Base-by-base conservation (phyloP, 2,329 filamentous ascomycete genomes). In the Paecilomyces variotii region DNA sequence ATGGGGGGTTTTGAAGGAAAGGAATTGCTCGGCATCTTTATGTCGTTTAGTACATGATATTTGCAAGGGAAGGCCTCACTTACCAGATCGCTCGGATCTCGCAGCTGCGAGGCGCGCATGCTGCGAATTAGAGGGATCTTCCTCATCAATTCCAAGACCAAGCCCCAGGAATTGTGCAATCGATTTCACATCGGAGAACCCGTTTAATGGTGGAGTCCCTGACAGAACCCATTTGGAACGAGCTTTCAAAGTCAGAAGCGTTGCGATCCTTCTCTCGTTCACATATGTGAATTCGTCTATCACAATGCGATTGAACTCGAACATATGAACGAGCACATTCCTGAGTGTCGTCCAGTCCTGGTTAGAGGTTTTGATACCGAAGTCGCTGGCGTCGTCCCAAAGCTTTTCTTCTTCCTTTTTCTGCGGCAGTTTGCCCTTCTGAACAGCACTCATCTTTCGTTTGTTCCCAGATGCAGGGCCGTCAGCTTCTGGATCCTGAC, bases 201-300 rank as follows among this genome's bases (percentile, higher is more conserved):
- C 80, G 4, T 77, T 76, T 2, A 87, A 65, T 0, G 78, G 76
- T 1, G 86, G 85, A 0, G 86, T 88, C 2, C 83, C 86, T 0
- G 85, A 88, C 1, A 88, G 72, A 5, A 85, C 75, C 85, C 85
- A 88, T 57, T 79, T 79, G 49, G 80, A 83, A 50, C 77, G 73
- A 10, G 82, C 78, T 27, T 76, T 66, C 1, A 87, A 64, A 0
- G 71, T 72, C 5, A 77, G 71, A 4, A 84, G 70, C 0, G 76
- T 72, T 0, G 75, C 67, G 60, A 76, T 70, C 55, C 75, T 71
- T 55, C 78, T 68, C 14, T 73, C 66, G 52, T 76, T 74, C 4
- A 82, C 72, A 61, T 87, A 85, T 0, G 85, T 83, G 62, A 84
- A 87, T 62, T 89, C 86, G 60, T 89, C 86, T 1, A 87, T 74